Evolutionary conservation across 2,329 filamentous ascomycete genomes (phyloP).

Genomic region (Colletotrichum liriopes): DNA sequence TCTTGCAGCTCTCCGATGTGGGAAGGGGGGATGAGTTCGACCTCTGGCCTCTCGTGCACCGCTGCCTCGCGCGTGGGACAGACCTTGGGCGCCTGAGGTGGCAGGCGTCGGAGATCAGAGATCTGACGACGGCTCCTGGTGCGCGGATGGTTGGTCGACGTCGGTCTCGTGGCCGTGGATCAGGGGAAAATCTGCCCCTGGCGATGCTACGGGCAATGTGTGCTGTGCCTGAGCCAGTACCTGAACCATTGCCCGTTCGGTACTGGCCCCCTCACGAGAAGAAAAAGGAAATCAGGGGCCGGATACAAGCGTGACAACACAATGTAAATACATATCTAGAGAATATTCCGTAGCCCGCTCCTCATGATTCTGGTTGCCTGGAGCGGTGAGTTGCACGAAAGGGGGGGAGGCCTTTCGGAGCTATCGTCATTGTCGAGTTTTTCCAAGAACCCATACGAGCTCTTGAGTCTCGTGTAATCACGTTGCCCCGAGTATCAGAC

Average conservation of each 20-base stretch:
- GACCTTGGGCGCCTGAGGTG: conserved; percentile 11
- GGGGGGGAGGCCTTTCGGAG: not conserved
- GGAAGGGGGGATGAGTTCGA: not conserved
- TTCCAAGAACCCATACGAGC: not conserved
- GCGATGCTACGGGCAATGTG: conserved; percentile 4
- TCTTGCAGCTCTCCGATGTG: conserved; percentile 5
- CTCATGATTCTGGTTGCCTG: not conserved
- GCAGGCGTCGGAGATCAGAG: conserved; percentile 30
- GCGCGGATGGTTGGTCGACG: conserved; percentile 8
- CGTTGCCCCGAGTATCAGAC: not conserved
- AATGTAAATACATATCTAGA: not conserved
- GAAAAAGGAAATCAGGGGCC: not conserved
- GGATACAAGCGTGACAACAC: conserved; percentile 2
- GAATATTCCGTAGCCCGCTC: not conserved
- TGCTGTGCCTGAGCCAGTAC: conserved; percentile 14
- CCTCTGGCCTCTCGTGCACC: not conserved
- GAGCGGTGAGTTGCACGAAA: not conserved
- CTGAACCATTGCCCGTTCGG: not conserved
- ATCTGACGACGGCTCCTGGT: conserved; percentile 12
- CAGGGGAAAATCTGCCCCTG: not conserved
- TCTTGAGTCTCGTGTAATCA: conserved; percentile 4
- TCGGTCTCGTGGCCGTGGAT: not conserved
- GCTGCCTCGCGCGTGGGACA: not conserved
- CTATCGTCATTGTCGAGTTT: not conserved
- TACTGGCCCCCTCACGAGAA: not conserved